phyloP scores from a whole-genome alignment of 1,284 basidiomycete genomes.

The Xerocomus cyaneibrunnescens region DNA sequence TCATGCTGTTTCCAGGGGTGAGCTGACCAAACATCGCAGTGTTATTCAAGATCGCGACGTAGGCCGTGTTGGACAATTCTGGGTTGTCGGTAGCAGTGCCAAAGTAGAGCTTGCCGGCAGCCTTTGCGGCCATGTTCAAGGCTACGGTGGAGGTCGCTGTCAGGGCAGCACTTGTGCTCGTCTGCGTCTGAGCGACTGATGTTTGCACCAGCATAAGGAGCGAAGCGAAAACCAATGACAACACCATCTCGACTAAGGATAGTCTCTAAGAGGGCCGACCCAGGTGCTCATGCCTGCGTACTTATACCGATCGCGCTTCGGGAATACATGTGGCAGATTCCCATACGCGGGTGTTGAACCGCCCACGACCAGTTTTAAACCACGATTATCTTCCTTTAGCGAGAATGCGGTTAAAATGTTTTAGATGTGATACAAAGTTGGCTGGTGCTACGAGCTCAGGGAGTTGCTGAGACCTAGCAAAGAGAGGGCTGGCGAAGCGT shows the following conservation, averaged over 20 bases:
- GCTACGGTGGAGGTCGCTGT: slow-evolving; percentile 12
- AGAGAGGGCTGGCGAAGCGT: no score
- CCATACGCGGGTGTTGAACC: background rate
- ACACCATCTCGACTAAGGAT: background rate
- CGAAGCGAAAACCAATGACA: slow-evolving; percentile 1
- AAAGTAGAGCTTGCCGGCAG: slow-evolving; percentile 56
- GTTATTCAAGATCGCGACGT: slow-evolving; percentile 28
- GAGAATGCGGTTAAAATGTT: background rate
- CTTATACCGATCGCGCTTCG: slow-evolving; percentile 4
- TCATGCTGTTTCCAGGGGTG: slow-evolving; percentile 26
- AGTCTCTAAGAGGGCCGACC: background rate
- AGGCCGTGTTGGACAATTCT: slow-evolving; percentile 48
- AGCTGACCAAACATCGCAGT: slow-evolving; percentile 19
- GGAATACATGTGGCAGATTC: background rate
- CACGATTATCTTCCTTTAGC: background rate
- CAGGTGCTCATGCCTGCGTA: background rate
- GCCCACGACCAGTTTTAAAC: background rate
- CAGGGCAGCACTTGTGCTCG: background rate
- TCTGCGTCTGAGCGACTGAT: background rate
- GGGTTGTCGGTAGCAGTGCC: slow-evolving; percentile 61
- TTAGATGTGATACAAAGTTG: background rate
- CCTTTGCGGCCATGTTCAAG: slow-evolving; percentile 43
- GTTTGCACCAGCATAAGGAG: slow-evolving; percentile 11
- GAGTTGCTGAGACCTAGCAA: no score
- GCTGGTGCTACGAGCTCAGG: background rate